Evolutionary conservation across 1,284 basidiomycete species (phyloP).

Genomic region (Jaminaea rosea): DNA sequence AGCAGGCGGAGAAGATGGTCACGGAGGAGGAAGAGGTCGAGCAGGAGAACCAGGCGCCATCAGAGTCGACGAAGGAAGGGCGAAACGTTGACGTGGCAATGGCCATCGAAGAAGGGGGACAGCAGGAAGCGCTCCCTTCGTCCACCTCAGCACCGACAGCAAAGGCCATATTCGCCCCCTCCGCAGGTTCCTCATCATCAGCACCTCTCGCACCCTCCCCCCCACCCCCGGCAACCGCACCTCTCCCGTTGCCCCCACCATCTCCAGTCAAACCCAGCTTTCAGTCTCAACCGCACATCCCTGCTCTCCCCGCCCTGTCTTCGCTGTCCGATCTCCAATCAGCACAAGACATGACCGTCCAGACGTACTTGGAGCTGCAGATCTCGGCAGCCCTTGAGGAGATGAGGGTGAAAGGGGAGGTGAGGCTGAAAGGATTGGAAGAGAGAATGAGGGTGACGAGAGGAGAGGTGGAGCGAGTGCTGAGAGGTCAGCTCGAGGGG

Average conservation of each 20-base stretch:
- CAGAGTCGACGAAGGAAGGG: background rate
- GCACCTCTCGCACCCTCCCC: background rate
- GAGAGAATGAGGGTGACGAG: background rate
- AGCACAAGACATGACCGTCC: background rate
- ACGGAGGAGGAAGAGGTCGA: background rate
- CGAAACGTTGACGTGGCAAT: background rate
- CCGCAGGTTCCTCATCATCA: background rate
- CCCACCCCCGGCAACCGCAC: background rate
- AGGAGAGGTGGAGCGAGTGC: background rate
- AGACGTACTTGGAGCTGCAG: background rate
- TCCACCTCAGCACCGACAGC: background rate
- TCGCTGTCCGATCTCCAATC: background rate
- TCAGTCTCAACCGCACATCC: background rate
- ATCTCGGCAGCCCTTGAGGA: conserved; percentile 33
- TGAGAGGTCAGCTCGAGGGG: too few relatives aligned
- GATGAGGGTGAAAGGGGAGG: conserved; percentile 10
- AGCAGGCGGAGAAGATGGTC: background rate
- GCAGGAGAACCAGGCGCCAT: background rate
- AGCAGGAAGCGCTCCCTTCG: too few relatives aligned
- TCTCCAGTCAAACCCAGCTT: too few relatives aligned
- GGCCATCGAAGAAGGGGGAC: background rate
- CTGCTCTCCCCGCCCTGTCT: background rate
- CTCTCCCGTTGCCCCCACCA: background rate
- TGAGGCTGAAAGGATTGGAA: background rate
- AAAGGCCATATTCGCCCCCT: background rate